Evolutionary conservation across 192 early-diverging fungal genomes (phyloP).

Genomic region (Diversispora eburnea): DNA sequence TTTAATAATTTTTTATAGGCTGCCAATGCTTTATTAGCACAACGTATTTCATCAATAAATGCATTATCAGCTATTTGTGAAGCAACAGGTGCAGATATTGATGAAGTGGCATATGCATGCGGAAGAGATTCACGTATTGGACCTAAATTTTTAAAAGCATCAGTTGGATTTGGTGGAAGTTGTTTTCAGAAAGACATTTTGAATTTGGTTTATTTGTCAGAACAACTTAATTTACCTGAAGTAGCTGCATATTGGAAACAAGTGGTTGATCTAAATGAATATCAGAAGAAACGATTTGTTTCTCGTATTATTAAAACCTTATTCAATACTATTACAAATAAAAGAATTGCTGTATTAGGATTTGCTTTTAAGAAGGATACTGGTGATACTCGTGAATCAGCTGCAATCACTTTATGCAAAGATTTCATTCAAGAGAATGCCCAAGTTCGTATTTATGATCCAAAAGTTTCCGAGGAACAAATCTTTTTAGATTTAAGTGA

Average conservation of each 20-base stretch:
- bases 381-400: slow-evolving; percentile 88
- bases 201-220: slow-evolving; percentile 85
- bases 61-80: slow-evolving; percentile 89
- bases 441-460: slow-evolving; percentile 79
- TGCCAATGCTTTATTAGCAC: slow-evolving; percentile 89
- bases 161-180: slow-evolving; percentile 90
- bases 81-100: slow-evolving; percentile 84
- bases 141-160: slow-evolving; percentile 84
- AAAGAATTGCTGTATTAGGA: slow-evolving; percentile 75
- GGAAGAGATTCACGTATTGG: slow-evolving; percentile 85
- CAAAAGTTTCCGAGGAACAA: slow-evolving; percentile 75
- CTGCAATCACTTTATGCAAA: slow-evolving; percentile 82
- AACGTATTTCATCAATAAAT: slow-evolving; percentile 91
- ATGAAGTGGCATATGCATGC: slow-evolving; percentile 88
- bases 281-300: slow-evolving; percentile 84
- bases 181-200: slow-evolving; percentile 96
- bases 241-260: slow-evolving; percentile 93
- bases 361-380: slow-evolving; percentile 97
- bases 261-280: slow-evolving; percentile 88
- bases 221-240: slow-evolving; percentile 79
- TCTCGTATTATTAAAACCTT: slow-evolving; percentile 65
- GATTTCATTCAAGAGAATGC: slow-evolving; percentile 78
- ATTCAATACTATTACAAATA: slow-evolving; percentile 78
- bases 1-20: slow-evolving; percentile 48
- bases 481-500: slow-evolving; percentile 65